A percentile compares a stretch with the other conserved stretches of the same genome.
Evolutionary conservation across 2,329 filamentous ascomycete genomes (phyloP).

Genomic region (Aspergillus fijiensis): DNA sequence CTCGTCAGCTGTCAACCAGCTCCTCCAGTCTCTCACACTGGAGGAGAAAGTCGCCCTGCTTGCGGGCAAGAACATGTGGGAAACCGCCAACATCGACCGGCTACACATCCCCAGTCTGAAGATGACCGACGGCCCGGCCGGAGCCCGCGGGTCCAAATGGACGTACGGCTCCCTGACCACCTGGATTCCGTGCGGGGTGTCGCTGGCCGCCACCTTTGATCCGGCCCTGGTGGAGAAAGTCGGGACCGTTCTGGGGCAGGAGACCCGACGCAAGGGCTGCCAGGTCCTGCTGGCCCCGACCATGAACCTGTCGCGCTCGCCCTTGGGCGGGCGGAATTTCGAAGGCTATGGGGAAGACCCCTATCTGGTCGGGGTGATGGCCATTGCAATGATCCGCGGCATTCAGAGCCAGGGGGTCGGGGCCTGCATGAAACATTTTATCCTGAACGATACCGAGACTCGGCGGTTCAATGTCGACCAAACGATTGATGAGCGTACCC

Average conservation of each 20-base stretch:
- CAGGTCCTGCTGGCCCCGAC: constrained; percentile 9
- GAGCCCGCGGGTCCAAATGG: constrained; percentile 5
- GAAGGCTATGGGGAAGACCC: constrained; percentile 21
- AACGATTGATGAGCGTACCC: constrained; percentile 3
- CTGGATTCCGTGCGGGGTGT: constrained; percentile 5
- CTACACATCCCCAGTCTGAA: constrained; percentile 3
- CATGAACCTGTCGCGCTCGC: constrained; percentile 9
- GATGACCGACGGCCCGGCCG: constrained; percentile 9
- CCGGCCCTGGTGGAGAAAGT: not conserved
- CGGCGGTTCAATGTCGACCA: constrained; percentile 7
- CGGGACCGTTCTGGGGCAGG: not conserved
- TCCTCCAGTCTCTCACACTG: constrained; percentile 2
- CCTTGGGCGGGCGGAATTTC: constrained; percentile 20
- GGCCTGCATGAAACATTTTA: constrained; percentile 19
- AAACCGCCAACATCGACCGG: not conserved
- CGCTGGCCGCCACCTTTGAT: constrained; percentile 3
- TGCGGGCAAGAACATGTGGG: constrained; percentile 4
- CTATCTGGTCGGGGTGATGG: constrained; percentile 10
- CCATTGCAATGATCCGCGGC: constrained; percentile 1
- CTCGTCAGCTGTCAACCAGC: not conserved
- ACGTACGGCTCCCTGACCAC: constrained; percentile 2
- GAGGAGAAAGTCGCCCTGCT: constrained; percentile 5
- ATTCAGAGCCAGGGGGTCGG: constrained; percentile 12
- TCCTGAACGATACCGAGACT: constrained; percentile 17
- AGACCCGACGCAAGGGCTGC: not conserved